A percentile compares a stretch with the other conserved stretches of the same genome.
These are phyloP conservation scores for Trichosanthes truncata DNA, from an alignment of 306 rosid genomes.

Conservation along the genomic window DNA sequence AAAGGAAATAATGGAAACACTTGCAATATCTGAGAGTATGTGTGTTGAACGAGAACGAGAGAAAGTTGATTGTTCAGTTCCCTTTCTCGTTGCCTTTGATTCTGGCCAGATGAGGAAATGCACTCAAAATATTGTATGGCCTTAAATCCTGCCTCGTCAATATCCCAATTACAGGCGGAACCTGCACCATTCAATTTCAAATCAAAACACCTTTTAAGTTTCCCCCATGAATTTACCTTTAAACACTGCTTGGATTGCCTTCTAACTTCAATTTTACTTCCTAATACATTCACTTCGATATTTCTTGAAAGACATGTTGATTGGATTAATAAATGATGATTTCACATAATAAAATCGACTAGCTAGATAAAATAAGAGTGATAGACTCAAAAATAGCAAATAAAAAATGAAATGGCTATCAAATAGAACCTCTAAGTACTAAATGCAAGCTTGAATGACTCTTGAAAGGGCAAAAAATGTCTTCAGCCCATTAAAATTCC, in stretches of 20 bases:
- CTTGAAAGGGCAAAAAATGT: no score
- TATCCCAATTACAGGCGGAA: conserved; percentile 67
- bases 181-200: conserved; percentile 28
- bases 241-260: no score
- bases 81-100: conserved; percentile 34
- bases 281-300: no score
- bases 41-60: neutral
- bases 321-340: neutral
- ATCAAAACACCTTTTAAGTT: neutral
- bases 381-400: no score
- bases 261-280: no score
- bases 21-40: neutral
- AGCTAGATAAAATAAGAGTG: neutral
- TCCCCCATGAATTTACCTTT: no score
- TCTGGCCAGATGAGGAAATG: conserved; percentile 58
- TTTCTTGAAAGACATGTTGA: no score
- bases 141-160: conserved; percentile 81
- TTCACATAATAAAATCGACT: no score
- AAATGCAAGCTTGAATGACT: no score
- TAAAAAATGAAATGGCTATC: no score
- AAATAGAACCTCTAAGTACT: no score
- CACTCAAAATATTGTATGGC: conserved; percentile 59
- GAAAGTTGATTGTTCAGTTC: conserved; percentile 16
- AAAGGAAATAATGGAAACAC: neutral
- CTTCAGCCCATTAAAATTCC: no score